Percentiles rank a stretch among this genome's conserved stretches.
Evolutionary conservation across 2,329 filamentous ascomycete genomes (phyloP).

Genomic region (Xylaria sp.): DNA sequence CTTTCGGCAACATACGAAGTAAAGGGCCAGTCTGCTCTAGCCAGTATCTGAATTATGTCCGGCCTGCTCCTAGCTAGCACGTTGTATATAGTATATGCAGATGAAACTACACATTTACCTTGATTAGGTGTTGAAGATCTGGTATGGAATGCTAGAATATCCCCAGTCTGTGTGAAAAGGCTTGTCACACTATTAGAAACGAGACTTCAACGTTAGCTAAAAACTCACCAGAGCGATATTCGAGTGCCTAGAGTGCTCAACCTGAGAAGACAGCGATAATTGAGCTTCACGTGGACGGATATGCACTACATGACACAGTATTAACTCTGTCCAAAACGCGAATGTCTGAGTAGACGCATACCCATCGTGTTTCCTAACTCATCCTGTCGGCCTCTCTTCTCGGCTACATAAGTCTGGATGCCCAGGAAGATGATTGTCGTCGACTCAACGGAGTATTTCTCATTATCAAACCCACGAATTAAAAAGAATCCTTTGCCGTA

Average conservation of each 20-base stretch:
- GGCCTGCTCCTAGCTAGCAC: slow-evolving; percentile 1
- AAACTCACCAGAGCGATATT: neutral
- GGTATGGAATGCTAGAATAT: slow-evolving; percentile 2
- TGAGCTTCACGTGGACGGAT: neutral
- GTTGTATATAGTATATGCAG: slow-evolving; percentile 6
- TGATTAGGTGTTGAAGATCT: neutral
- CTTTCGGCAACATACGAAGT: neutral
- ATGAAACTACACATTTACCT: slow-evolving; percentile 1
- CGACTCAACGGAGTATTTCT: neutral
- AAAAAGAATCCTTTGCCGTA: slow-evolving; percentile 8
- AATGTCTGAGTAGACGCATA: neutral
- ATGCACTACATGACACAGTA: neutral
- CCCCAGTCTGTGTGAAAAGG: neutral
- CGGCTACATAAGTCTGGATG: slow-evolving; percentile 1
- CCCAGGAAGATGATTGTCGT: slow-evolving; percentile 5
- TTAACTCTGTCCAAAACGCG: neutral
- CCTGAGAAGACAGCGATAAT: neutral
- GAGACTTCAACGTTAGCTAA: neutral
- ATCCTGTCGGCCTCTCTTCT: slow-evolving; percentile 2
- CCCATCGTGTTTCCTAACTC: slow-evolving; percentile 3
- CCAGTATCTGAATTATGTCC: neutral
- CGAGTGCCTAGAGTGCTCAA: neutral
- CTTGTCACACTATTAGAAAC: neutral
- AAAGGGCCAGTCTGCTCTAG: neutral
- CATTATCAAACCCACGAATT: neutral